Conservation (phyloP, 108 stramenopile genomes). For the Fragilaria crotonensis region DNA sequence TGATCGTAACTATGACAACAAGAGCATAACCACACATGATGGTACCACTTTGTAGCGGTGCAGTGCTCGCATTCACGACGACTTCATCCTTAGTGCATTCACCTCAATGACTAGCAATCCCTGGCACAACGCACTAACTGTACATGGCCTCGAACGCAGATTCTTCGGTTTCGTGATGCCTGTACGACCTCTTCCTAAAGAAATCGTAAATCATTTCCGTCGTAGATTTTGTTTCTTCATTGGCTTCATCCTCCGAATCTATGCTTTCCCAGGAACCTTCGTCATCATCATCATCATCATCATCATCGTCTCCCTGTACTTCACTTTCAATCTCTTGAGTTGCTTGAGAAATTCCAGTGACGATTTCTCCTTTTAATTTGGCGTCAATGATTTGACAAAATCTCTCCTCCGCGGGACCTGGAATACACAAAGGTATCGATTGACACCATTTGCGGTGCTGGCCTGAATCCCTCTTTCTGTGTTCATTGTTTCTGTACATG, state of each 20-base stretch:
- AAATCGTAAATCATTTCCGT: neutral
- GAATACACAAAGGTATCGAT: neutral
- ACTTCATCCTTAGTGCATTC: neutral
- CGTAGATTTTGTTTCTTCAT: neutral
- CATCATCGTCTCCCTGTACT: constrained; percentile 2
- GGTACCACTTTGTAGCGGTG: too few species aligned
- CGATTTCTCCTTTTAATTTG: neutral
- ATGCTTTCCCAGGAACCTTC: constrained; percentile 53
- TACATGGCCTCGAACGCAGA: too few species aligned
- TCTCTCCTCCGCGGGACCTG: neutral
- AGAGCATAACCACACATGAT: too few species aligned
- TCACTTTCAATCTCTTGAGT: neutral
- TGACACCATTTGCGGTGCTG: neutral
- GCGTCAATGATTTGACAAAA: constrained; percentile 1
- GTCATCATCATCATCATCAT: constrained; percentile 21
- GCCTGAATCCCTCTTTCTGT: neutral
- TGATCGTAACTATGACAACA: too few species aligned
- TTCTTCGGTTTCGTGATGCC: neutral
- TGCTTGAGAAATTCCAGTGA: neutral
- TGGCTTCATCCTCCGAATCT: constrained; percentile 28
- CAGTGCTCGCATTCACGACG: neutral
- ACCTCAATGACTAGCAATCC: too few species aligned
- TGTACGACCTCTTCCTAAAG: neutral
- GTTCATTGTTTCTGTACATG: neutral
- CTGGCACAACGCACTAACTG: too few species aligned